Conservation (phyloP, 257 asterid genomes). For the Gentiana dahurica region DNA sequence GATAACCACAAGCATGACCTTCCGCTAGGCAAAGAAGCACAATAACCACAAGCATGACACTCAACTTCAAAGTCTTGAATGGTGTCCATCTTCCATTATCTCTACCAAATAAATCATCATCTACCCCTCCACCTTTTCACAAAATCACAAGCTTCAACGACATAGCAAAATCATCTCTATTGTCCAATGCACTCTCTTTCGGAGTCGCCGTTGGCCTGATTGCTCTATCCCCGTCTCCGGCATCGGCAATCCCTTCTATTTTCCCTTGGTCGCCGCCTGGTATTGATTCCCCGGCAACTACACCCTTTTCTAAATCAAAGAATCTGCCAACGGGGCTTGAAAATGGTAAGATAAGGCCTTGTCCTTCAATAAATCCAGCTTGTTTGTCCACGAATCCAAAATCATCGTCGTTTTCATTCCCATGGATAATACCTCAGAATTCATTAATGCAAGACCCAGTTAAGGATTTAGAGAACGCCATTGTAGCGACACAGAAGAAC, state of each 20-base stretch:
- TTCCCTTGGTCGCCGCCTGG: conserved; percentile 27
- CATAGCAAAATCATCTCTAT: conserved; percentile 4
- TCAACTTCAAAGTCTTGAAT: not conserved
- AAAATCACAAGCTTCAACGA: conserved; percentile 1
- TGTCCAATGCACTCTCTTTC: conserved; percentile 33
- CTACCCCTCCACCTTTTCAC: conserved; percentile 3
- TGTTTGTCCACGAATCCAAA: conserved; percentile 74
- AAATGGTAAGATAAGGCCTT: conserved; percentile 83
- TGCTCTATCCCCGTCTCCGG: conserved; percentile 42
- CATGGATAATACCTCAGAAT: conserved; percentile 48
- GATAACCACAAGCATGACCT: too few relatives aligned
- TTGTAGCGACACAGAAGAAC: conserved; percentile 68
- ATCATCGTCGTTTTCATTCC: conserved; percentile 69
- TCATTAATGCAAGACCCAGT: conserved; percentile 35
- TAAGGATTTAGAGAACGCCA: conserved; percentile 69
- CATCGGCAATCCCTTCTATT: conserved; percentile 61
- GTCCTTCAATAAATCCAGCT: conserved; percentile 87
- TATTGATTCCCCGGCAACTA: conserved; percentile 29
- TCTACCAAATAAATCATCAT: not conserved
- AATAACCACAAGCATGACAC: conserved; percentile 1
- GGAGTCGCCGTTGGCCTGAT: conserved; percentile 54
- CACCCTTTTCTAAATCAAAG: conserved; percentile 76
- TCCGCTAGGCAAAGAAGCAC: too few relatives aligned
- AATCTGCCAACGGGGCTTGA: conserved; percentile 67
- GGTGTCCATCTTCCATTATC: not conserved